These are phyloP conservation scores for Kodamaea sagamina DNA, from an alignment of 805 yeast species.

Conservation along the genomic window DNA sequence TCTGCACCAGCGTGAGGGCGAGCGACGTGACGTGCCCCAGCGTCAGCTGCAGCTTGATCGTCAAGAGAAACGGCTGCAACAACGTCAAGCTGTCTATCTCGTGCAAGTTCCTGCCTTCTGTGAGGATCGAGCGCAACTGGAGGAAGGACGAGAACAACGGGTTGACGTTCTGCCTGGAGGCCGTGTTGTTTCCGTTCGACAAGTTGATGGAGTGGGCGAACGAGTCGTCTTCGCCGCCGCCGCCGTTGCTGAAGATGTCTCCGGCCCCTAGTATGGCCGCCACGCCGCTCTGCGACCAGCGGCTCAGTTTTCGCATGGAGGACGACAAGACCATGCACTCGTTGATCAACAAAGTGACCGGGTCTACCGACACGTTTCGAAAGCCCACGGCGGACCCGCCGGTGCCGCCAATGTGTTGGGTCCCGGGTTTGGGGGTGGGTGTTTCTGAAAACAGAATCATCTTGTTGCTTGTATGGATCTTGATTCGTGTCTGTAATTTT, in stretches of 20 bases:
- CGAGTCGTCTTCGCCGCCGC: constrained; percentile 39
- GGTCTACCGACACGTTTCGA: constrained; percentile 54
- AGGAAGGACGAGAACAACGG: constrained; percentile 79
- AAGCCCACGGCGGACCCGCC: neutral
- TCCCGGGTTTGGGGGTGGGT: constrained; percentile 4
- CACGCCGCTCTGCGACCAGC: constrained; percentile 75
- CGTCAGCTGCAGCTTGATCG: constrained; percentile 80
- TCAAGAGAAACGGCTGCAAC: constrained; percentile 81
- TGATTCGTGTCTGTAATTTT: constrained; percentile 6
- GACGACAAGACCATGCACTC: constrained; percentile 87
- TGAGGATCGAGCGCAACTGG: constrained; percentile 70
- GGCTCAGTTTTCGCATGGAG: constrained; percentile 74
- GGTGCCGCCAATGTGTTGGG: constrained; percentile 2
- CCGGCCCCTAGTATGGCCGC: constrained; percentile 81
- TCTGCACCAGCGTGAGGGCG: constrained; percentile 74
- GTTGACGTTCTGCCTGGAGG: constrained; percentile 29
- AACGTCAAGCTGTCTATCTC: constrained; percentile 71
- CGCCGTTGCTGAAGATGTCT: constrained; percentile 48
- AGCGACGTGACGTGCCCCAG: constrained; percentile 83
- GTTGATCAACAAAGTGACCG: constrained; percentile 78
- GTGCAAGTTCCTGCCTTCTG: constrained; percentile 51
- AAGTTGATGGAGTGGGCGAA: constrained; percentile 23
- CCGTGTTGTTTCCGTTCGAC: constrained; percentile 27
- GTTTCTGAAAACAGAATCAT: constrained; percentile 7
- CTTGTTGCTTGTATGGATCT: neutral